A percentile compares a stretch with the other conserved stretches of the same genome.
Conservation (phyloP, 108 stramenopile species). For the Nitzschia sp. region DNA sequence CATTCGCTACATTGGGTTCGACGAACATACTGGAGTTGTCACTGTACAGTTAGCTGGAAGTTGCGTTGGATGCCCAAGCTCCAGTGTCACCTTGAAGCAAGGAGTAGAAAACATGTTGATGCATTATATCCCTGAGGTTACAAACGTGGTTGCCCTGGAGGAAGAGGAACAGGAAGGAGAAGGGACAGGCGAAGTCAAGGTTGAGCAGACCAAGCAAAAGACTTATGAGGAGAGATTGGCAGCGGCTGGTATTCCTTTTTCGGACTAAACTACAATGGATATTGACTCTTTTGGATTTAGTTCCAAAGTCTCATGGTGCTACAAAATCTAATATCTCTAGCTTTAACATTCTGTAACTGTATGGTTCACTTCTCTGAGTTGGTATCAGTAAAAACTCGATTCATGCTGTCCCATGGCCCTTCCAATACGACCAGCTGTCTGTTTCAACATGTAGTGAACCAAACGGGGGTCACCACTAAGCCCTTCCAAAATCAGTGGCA, state of each 20-base stretch:
- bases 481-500: conserved; percentile 10
- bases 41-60: conserved; percentile 80
- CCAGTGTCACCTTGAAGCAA: conserved; percentile 93
- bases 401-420: not conserved
- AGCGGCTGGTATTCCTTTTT: conserved; percentile 88
- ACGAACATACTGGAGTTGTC: conserved; percentile 82
- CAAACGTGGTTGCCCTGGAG: conserved; percentile 76
- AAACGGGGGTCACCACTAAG: conserved; percentile 5
- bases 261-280: conserved; percentile 47
- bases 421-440: conserved; percentile 14
- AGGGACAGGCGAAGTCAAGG: conserved; percentile 10
- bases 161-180: conserved; percentile 58
- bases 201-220: conserved; percentile 59
- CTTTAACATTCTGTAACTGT: not conserved
- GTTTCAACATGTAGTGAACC: conserved; percentile 18
- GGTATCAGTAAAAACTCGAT: too few relatives aligned
- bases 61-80: conserved; percentile 96
- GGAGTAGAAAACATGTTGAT: conserved; percentile 99
- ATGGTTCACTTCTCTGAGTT: not conserved
- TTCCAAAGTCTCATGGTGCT: not conserved
- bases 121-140: conserved; percentile 99
- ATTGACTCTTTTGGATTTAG: too few relatives aligned
- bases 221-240: conserved; percentile 81
- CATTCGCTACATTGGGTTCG: conserved; percentile 91
- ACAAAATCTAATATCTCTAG: not conserved